These are phyloP conservation scores for Cyclotella kingstonii DNA, from an alignment of 108 stramenopile genomes.

Conservation along the genomic window DNA sequence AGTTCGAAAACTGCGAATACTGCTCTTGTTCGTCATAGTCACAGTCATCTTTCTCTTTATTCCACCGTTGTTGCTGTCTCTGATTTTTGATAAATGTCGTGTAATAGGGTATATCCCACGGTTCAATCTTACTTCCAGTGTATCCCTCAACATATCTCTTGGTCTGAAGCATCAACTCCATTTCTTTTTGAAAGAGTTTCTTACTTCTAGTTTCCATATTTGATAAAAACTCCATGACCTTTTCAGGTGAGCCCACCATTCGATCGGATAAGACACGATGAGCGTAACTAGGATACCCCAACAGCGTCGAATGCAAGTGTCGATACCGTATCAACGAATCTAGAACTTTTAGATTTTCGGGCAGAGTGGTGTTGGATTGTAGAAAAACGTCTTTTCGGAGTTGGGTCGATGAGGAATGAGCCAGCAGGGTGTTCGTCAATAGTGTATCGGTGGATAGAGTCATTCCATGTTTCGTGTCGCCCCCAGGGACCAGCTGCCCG, in stretches of 20 bases:
- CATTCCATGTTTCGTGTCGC: too few species aligned
- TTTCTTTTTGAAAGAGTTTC: constrained; percentile 46
- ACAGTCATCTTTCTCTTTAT: constrained; percentile 45
- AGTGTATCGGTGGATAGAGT: constrained; percentile 53
- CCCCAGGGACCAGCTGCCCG: constrained; percentile 25
- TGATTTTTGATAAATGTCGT: constrained; percentile 61
- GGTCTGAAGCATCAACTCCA: constrained; percentile 54
- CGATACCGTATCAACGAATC: constrained; percentile 63
- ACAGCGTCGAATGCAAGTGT: constrained; percentile 54
- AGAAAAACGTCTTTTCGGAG: constrained; percentile 73
- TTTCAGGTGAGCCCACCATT: constrained; percentile 60
- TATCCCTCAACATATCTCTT: constrained; percentile 67
- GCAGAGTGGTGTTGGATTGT: constrained; percentile 60
- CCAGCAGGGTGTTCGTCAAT: constrained; percentile 66
- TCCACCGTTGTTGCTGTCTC: constrained; percentile 24
- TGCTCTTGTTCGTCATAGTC: constrained; percentile 6
- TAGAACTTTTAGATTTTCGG: constrained; percentile 79
- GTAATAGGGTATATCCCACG: constrained; percentile 91
- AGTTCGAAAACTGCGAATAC: constrained; percentile 35
- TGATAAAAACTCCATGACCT: constrained; percentile 54
- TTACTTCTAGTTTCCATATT: constrained; percentile 40
- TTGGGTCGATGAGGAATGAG: constrained; percentile 52
- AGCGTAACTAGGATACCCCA: constrained; percentile 77
- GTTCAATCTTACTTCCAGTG: constrained; percentile 44
- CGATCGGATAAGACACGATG: constrained; percentile 74